Evolutionary conservation across 202 grass and related monocot genomes (phyloP).

Genomic region (Panicum hallii): DNA sequence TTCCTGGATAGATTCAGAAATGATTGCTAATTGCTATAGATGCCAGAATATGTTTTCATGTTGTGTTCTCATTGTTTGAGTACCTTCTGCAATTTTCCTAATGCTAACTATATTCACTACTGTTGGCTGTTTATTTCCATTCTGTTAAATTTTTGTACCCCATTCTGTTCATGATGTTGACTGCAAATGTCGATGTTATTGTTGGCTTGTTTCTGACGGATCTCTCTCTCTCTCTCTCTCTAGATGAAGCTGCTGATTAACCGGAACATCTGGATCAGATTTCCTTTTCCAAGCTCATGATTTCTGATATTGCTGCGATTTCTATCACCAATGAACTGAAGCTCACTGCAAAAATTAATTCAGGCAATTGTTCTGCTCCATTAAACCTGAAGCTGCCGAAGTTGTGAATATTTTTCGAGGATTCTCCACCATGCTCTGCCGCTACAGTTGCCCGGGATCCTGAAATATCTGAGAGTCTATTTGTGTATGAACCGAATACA

Average conservation of each 20-base stretch:
- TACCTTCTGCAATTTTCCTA: neutral
- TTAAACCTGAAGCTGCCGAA: slow-evolving; percentile 48
- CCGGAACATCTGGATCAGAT: slow-evolving; percentile 29
- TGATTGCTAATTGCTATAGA: slow-evolving; percentile 8
- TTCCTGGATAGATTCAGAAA: slow-evolving; percentile 35
- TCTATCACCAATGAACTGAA: slow-evolving; percentile 37
- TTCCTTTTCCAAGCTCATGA: slow-evolving; percentile 29
- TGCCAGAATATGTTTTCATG: slow-evolving; percentile 15
- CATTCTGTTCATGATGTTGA: neutral
- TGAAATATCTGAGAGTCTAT: slow-evolving; percentile 25
- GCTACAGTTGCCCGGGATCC: slow-evolving; percentile 33
- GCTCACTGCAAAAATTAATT: slow-evolving; percentile 42
- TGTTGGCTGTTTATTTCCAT: slow-evolving; percentile 1
- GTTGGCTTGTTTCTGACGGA: slow-evolving; percentile 40
- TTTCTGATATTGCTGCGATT: slow-evolving; percentile 55
- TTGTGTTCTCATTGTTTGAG: neutral
- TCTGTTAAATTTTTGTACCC: slow-evolving; percentile 6
- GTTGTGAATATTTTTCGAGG: slow-evolving; percentile 56
- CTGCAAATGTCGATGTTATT: slow-evolving; percentile 23
- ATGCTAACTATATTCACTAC: slow-evolving; percentile 13
- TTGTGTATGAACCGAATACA: slow-evolving; percentile 25
- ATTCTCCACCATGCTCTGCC: slow-evolving; percentile 24
- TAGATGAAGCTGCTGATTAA: slow-evolving; percentile 53
- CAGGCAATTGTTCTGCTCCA: slow-evolving; percentile 41
- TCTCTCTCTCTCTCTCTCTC: slow-evolving; percentile 30